Percentiles rank a stretch among this genome's conserved stretches.
phyloP scores from a whole-genome alignment of 192 early-diverging fungal species.

The Borealophlyctis nickersoniae region DNA sequence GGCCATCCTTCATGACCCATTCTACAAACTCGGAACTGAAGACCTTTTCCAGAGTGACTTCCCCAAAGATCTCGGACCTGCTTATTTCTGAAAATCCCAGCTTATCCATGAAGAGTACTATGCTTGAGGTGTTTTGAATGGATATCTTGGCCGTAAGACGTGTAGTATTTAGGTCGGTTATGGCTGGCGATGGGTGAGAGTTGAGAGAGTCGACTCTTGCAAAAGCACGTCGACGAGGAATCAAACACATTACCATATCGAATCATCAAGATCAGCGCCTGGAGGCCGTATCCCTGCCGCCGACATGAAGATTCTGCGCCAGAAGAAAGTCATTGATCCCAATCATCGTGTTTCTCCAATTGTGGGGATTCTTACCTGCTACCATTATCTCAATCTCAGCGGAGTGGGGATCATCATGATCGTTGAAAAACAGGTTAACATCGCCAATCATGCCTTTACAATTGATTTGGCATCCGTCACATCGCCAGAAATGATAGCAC shows the following conservation, averaged over 20 bases:
- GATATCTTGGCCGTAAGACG: constrained; percentile 67
- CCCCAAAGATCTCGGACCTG: constrained; percentile 59
- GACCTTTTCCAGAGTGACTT: constrained; percentile 64
- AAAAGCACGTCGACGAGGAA: too few species aligned
- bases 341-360: neutral
- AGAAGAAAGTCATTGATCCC: constrained; percentile 3
- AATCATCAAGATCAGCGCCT: constrained; percentile 64
- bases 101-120: constrained; percentile 55
- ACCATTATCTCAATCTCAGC: constrained; percentile 96
- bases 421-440: constrained; percentile 92
- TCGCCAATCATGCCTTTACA: constrained; percentile 85
- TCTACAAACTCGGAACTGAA: too few species aligned
- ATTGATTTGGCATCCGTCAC: neutral
- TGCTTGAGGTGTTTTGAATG: constrained; percentile 55
- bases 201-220: too few species aligned
- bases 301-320: constrained; percentile 32
- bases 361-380: constrained; percentile 58
- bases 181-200: constrained; percentile 19
- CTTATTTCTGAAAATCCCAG: constrained; percentile 57
- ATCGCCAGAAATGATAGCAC: too few species aligned
- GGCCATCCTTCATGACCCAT: too few species aligned
- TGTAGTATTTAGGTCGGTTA: constrained; percentile 43
- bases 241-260: constrained; percentile 44
- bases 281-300: constrained; percentile 49
- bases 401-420: constrained; percentile 59